Conservation (phyloP, 2,329 filamentous ascomycete genomes). For the Arachnomyces sp. region DNA sequence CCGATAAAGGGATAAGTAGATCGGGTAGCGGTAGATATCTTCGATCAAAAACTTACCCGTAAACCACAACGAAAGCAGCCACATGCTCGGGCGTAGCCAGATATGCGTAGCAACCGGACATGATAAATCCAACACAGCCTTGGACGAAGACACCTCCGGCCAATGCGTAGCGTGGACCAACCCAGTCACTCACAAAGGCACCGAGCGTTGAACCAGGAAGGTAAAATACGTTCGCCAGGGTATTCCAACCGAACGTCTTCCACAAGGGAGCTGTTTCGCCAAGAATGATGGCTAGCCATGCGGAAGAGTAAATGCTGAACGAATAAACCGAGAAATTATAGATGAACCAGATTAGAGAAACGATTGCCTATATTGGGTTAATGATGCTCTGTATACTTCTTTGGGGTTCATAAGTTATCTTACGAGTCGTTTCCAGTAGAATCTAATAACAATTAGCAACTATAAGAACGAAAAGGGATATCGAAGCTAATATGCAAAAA, state of each 20-base stretch:
- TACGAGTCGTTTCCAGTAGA: conserved; percentile 66
- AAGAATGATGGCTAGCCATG: conserved; percentile 53
- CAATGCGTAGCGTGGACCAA: conserved; percentile 71
- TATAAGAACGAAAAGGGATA: conserved; percentile 34
- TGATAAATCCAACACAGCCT: conserved; percentile 75
- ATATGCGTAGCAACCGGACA: conserved; percentile 68
- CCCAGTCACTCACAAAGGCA: conserved; percentile 66
- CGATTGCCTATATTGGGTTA: conserved; percentile 38
- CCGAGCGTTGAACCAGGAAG: conserved; percentile 74
- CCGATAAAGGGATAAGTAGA: too few relatives aligned
- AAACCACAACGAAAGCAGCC: conserved; percentile 69
- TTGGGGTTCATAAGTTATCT: conserved; percentile 8
- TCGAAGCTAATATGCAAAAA: not conserved
- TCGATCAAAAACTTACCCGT: conserved; percentile 50
- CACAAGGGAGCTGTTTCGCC: conserved; percentile 57
- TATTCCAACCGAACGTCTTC: conserved; percentile 80
- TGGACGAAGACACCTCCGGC: conserved; percentile 64
- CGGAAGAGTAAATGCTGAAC: conserved; percentile 76
- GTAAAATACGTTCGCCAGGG: conserved; percentile 81
- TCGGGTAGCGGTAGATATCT: too few relatives aligned
- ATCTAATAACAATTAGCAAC: conserved; percentile 50
- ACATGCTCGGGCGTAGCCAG: conserved; percentile 62
- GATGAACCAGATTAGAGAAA: conserved; percentile 75
- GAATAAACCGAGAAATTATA: conserved; percentile 82
- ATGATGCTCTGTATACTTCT: not conserved